These are phyloP conservation scores for Exobasidium rhododendri DNA, from an alignment of 1,284 basidiomycete species.

Conservation along the genomic window DNA sequence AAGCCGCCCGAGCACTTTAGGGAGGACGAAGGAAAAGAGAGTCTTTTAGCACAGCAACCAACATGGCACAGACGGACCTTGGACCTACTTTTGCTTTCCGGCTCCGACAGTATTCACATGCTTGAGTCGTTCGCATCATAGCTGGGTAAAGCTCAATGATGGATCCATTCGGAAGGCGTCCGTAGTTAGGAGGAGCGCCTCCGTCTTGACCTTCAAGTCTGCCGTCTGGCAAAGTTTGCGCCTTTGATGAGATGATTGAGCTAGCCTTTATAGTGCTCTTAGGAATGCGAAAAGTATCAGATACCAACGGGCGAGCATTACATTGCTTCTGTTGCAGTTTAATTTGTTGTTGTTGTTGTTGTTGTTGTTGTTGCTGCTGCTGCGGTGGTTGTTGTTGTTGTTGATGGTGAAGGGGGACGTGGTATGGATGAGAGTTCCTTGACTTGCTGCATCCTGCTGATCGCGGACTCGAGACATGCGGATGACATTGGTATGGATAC, in stretches of 20 bases:
- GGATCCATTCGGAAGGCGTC: slow-evolving; percentile 4
- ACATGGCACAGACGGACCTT: neutral
- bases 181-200: neutral
- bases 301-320: neutral
- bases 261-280: neutral
- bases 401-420: neutral
- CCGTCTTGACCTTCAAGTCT: neutral
- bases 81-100: slow-evolving; percentile 7
- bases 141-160: slow-evolving; percentile 12
- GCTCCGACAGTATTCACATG: slow-evolving; percentile 9
- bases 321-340: neutral
- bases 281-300: neutral
- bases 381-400: neutral
- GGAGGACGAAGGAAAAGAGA: neutral
- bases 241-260: neutral
- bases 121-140: slow-evolving; percentile 13
- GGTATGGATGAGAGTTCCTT: neutral
- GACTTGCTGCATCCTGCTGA: neutral
- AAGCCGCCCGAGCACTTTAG: slow-evolving; percentile 10
- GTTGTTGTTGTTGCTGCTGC: neutral
- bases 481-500: neutral
- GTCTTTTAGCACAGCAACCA: neutral
- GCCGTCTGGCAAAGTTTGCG: neutral
- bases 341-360: neutral
- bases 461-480: neutral